Percentiles rank a stretch among this genome's conserved stretches.
These are phyloP conservation scores for Iberis amara DNA, from an alignment of 441 rosid genomes.

Conservation along the genomic window DNA sequence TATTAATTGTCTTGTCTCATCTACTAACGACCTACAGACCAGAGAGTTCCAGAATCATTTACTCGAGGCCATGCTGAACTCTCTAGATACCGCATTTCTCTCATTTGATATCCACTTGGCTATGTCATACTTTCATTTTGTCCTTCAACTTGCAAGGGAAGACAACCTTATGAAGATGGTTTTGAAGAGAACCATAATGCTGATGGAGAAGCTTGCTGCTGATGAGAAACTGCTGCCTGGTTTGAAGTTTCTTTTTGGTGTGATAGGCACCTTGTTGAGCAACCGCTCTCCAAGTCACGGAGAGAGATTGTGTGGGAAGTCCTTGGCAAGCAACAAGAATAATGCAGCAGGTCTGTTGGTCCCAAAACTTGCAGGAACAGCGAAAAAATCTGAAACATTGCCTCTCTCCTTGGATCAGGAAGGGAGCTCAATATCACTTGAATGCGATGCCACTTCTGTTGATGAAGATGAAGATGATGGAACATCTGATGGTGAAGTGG, in stretches of 20 bases:
- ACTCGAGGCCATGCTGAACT: slow-evolving; percentile 80
- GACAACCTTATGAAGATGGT: slow-evolving; percentile 61
- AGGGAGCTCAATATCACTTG: slow-evolving; percentile 70
- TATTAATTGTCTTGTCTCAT: slow-evolving; percentile 58
- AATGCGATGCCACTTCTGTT: slow-evolving; percentile 94
- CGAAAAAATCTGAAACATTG: slow-evolving; percentile 70
- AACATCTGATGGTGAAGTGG: slow-evolving; percentile 98
- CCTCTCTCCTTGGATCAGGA: slow-evolving; percentile 74
- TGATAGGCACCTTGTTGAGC: slow-evolving; percentile 71
- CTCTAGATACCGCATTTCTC: slow-evolving; percentile 83
- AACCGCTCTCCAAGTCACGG: slow-evolving; percentile 51
- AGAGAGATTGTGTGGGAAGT: slow-evolving; percentile 50
- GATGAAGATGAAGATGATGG: slow-evolving; percentile 99
- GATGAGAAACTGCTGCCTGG: slow-evolving; percentile 83
- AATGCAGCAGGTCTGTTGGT: slow-evolving; percentile 44
- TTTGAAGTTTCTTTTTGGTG: slow-evolving; percentile 76
- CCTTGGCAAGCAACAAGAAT: slow-evolving; percentile 40
- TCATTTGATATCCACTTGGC: slow-evolving; percentile 75
- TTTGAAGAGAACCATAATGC: slow-evolving; percentile 55
- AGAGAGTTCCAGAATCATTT: slow-evolving; percentile 63
- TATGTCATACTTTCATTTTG: slow-evolving; percentile 76
- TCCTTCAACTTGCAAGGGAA: slow-evolving; percentile 79
- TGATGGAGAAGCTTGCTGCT: slow-evolving; percentile 77
- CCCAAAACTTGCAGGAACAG: slow-evolving; percentile 61
- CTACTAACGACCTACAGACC: slow-evolving; percentile 43